These are phyloP conservation scores for Pseudonitzschia delicatissima DNA, from an alignment of 108 stramenopile species.

Conservation along the genomic window DNA sequence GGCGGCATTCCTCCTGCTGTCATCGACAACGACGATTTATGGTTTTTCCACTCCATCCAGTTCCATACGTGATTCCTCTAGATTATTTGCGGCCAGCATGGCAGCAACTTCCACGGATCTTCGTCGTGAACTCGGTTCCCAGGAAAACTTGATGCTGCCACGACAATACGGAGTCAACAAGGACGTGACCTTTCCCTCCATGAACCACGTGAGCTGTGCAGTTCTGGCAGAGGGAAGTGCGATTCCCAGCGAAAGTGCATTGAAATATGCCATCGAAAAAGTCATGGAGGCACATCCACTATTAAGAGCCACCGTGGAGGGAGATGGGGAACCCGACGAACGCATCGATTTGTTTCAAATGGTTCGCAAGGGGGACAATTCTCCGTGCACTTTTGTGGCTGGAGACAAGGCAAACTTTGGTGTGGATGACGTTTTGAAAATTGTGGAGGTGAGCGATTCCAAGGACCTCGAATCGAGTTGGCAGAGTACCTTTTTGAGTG, in stretches of 20 bases:
- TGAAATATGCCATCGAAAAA: constrained; percentile 55
- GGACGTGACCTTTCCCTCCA: constrained; percentile 60
- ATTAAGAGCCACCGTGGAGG: constrained; percentile 52
- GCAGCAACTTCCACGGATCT: background rate
- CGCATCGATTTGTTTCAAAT: constrained; percentile 84
- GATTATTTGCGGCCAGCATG: background rate
- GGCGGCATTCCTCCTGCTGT: too few relatives aligned
- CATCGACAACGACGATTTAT: too few relatives aligned
- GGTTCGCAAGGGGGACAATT: constrained; percentile 79
- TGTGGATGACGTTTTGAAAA: constrained; percentile 42
- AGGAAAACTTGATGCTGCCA: constrained; percentile 86
- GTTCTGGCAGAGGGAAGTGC: constrained; percentile 32
- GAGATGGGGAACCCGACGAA: constrained; percentile 73
- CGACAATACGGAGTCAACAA: constrained; percentile 66
- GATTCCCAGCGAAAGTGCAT: constrained; percentile 57
- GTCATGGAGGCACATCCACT: constrained; percentile 80
- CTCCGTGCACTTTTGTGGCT: constrained; percentile 70
- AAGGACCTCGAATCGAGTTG: constrained; percentile 53
- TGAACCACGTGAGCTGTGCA: constrained; percentile 66
- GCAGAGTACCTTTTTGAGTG: constrained; percentile 48
- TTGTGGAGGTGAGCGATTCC: constrained; percentile 47
- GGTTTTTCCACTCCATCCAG: too few relatives aligned
- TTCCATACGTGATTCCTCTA: too few relatives aligned
- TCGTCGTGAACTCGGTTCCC: constrained; percentile 73
- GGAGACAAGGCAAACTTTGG: background rate